Conservation (phyloP, 768 basidiomycete genomes). For the Candolleomyces eurysporus region DNA sequence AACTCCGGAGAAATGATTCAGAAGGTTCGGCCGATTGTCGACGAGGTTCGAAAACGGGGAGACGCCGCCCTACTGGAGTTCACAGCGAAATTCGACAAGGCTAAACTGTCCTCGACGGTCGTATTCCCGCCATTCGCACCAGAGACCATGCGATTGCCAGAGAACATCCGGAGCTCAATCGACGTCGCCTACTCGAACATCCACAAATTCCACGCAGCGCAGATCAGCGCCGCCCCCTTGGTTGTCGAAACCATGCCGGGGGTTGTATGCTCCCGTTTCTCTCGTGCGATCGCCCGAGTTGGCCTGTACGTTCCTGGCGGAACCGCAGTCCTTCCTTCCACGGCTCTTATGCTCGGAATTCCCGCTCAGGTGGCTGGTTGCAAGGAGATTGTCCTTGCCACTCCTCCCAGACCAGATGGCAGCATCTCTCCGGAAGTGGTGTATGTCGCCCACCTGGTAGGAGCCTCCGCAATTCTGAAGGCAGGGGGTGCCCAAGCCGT, state of each 20-base stretch:
- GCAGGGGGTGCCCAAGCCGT: constrained; percentile 97
- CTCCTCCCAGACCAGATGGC: constrained; percentile 92
- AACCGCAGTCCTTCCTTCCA: constrained; percentile 93
- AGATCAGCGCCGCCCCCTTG: constrained; percentile 67
- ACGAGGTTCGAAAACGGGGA: constrained; percentile 78
- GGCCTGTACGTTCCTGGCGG: constrained; percentile 98
- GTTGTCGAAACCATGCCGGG: constrained; percentile 97
- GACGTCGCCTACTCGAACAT: constrained; percentile 91
- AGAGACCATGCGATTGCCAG: constrained; percentile 59
- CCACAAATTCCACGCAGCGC: constrained; percentile 86
- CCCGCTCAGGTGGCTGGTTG: constrained; percentile 98
- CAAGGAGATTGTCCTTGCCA: constrained; percentile 87
- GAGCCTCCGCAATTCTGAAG: constrained; percentile 86
- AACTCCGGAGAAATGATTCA: constrained; percentile 86
- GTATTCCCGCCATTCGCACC: constrained; percentile 77
- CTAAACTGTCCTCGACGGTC: constrained; percentile 62
- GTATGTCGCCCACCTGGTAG: constrained; percentile 91
- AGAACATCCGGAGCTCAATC: constrained; percentile 74
- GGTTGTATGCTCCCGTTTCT: constrained; percentile 92
- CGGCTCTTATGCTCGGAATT: constrained; percentile 96
- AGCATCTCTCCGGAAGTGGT: constrained; percentile 95
- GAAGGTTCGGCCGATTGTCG: constrained; percentile 93
- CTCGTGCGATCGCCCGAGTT: constrained; percentile 91
- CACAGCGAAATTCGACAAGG: constrained; percentile 93
- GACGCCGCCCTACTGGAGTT: constrained; percentile 85